phyloP scores from a whole-genome alignment of 1,139 yeast genomes.

The Magnusiomyces paraingens region DNA sequence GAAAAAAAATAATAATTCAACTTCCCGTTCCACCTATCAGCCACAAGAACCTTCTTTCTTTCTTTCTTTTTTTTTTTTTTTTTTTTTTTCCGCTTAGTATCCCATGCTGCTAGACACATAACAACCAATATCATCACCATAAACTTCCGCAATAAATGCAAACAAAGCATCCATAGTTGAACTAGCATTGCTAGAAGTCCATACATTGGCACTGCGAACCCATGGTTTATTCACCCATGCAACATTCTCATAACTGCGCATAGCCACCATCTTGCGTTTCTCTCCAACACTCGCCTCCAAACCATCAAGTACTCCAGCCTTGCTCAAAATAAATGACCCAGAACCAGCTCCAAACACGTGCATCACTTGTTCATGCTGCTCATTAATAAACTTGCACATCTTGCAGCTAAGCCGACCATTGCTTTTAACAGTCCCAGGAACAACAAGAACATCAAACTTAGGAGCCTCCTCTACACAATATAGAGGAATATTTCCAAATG shows the following conservation, averaged over 20 bases:
- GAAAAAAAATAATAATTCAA: background rate
- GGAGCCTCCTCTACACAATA: constrained; percentile 8
- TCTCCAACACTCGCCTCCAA: constrained; percentile 4
- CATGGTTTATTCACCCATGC: constrained; percentile 6
- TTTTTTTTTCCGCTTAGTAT: background rate
- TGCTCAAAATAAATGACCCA: constrained; percentile 9
- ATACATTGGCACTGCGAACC: constrained; percentile 6
- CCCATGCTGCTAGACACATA: background rate
- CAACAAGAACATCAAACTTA: constrained; percentile 11
- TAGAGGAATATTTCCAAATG: background rate
- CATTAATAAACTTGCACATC: constrained; percentile 1
- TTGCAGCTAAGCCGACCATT: background rate
- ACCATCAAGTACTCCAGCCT: constrained; percentile 14
- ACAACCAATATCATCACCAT: background rate
- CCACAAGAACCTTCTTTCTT: background rate
- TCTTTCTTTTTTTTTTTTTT: background rate
- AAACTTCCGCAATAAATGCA: constrained; percentile 3
- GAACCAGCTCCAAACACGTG: constrained; percentile 10
- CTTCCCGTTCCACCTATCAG: background rate
- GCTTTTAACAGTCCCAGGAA: constrained; percentile 8
- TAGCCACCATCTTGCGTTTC: background rate
- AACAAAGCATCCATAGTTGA: constrained; percentile 9
- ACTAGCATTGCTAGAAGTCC: constrained; percentile 7
- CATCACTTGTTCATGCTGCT: background rate
- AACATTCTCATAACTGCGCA: constrained; percentile 6